Conservation (phyloP, 2,329 filamentous ascomycete species). For the Hymenoscyphus repandus region DNA sequence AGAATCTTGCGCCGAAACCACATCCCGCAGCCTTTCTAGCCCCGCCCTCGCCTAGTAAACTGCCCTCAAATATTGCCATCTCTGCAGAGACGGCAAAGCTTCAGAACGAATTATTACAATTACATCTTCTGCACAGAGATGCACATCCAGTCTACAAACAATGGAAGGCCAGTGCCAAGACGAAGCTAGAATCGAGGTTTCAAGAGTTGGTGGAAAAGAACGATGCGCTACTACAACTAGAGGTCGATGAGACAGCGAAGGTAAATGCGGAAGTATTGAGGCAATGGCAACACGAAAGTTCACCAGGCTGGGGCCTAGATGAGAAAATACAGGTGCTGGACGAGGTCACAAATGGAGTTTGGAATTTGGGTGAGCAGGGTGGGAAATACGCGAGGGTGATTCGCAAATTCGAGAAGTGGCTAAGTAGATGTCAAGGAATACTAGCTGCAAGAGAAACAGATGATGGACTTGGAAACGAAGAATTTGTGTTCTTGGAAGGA, state of each 20-base stretch:
- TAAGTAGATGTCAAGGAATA: constrained; percentile 41
- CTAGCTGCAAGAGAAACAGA: constrained; percentile 37
- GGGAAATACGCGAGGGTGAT: constrained; percentile 53
- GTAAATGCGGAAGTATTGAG: constrained; percentile 47
- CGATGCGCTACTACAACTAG: constrained; percentile 36
- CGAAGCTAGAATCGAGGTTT: constrained; percentile 44
- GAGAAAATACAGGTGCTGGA: constrained; percentile 55
- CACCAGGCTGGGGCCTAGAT: constrained; percentile 39
- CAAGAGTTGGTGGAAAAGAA: constrained; percentile 29
- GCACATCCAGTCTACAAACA: constrained; percentile 38
- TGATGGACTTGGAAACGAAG: constrained; percentile 31
- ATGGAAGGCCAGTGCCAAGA: constrained; percentile 53
- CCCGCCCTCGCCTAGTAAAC: constrained; percentile 56
- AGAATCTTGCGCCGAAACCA: constrained; percentile 55
- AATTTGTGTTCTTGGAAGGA: constrained; percentile 46
- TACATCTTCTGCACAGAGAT: constrained; percentile 58
- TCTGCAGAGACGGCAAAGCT: constrained; percentile 53
- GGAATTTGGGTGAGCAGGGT: constrained; percentile 49
- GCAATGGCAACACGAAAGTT: constrained; percentile 39
- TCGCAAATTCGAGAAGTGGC: constrained; percentile 56
- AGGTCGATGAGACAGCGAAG: constrained; percentile 44
- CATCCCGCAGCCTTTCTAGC: constrained; percentile 52
- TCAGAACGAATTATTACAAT: constrained; percentile 60
- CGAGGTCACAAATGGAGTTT: constrained; percentile 50
- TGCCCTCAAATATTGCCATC: constrained; percentile 53